Percentiles rank a stretch among this genome's conserved stretches.
Evolutionary conservation across 495 filamentous ascomycete species (phyloP).

Genomic region (Talaromyces proteolyticus): DNA sequence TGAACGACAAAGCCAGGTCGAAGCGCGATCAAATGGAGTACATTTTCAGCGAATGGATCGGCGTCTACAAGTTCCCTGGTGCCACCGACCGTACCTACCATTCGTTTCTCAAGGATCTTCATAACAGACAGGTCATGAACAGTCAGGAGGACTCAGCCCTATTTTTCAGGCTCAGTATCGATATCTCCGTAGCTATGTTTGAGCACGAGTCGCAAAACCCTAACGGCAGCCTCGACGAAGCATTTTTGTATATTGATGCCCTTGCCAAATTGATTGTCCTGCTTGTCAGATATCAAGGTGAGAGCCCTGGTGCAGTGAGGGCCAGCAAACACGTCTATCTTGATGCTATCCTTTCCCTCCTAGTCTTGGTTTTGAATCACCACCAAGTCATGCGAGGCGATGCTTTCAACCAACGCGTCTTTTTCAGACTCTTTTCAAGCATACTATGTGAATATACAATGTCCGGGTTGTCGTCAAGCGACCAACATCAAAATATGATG

Average conservation of each 20-base stretch:
- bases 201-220: constrained; percentile 59
- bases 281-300: constrained; percentile 65
- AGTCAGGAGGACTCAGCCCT: constrained; percentile 65
- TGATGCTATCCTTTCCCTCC: constrained; percentile 65
- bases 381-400: constrained; percentile 80
- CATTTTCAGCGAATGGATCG: constrained; percentile 89
- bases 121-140: constrained; percentile 62
- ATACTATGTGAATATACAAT: constrained; percentile 65
- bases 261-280: constrained; percentile 76
- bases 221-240: constrained; percentile 57
- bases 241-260: constrained; percentile 75
- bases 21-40: constrained; percentile 85
- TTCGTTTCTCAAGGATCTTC: constrained; percentile 81
- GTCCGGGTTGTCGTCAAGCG: constrained; percentile 37
- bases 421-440: constrained; percentile 85
- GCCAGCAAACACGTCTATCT: constrained; percentile 60
- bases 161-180: constrained; percentile 79
- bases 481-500: constrained; percentile 62
- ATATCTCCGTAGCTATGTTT: constrained; percentile 67
- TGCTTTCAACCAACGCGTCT: constrained; percentile 78
- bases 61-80: constrained; percentile 67
- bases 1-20: constrained; percentile 43
- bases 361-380: constrained; percentile 76
- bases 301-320: constrained; percentile 51
- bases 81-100: constrained; percentile 63